Conservation (phyloP, 495 filamentous ascomycete species). For the Trichoderma gamsii region DNA sequence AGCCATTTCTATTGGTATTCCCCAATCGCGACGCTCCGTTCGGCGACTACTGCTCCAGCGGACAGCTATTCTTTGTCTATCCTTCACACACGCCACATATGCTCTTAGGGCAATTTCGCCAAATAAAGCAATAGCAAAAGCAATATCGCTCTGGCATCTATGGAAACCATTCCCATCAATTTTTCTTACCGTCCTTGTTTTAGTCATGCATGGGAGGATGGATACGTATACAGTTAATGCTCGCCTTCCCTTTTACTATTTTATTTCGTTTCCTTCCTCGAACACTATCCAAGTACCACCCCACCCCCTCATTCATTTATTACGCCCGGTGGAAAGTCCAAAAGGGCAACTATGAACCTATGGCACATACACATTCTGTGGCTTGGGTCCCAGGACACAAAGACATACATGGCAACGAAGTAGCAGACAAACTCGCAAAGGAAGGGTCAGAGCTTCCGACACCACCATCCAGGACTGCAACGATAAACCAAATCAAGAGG, state of each 20-base stretch:
- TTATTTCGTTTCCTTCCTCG: no score
- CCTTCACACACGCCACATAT: background rate
- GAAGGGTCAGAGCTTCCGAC: no score
- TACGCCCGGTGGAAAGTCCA: no score
- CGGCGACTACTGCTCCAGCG: background rate
- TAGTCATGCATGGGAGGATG: background rate
- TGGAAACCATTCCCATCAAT: background rate
- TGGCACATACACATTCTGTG: no score
- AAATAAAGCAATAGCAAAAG: conserved; percentile 4
- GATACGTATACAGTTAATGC: conserved; percentile 5
- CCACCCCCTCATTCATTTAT: no score
- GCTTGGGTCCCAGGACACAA: no score
- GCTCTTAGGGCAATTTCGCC: background rate
- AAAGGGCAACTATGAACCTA: no score
- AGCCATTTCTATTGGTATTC: background rate
- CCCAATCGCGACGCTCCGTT: background rate
- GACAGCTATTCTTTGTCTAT: background rate
- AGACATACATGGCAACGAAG: no score
- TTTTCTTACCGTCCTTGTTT: background rate
- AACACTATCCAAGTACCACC: no score
- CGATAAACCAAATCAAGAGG: no score
- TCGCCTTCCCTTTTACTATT: background rate
- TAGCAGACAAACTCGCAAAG: no score
- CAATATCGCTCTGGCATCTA: background rate
- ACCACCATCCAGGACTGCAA: no score